These are phyloP conservation scores for Saccharata proteae DNA, from an alignment of 2,329 filamentous ascomycete genomes.

Conservation along the genomic window DNA sequence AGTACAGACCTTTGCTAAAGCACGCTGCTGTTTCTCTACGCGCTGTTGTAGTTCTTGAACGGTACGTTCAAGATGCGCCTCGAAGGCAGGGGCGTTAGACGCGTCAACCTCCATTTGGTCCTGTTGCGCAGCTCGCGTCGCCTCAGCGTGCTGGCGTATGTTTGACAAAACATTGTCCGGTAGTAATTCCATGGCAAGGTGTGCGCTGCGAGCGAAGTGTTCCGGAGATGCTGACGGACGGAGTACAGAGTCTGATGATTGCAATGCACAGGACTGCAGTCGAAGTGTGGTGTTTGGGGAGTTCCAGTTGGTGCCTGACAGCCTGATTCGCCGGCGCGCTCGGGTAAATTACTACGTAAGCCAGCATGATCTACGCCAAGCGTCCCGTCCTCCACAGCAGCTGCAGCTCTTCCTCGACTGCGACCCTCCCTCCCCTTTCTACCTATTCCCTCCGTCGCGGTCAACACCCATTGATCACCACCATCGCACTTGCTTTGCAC, in stretches of 20 bases:
- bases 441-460: conserved; percentile 13
- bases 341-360: too few species aligned
- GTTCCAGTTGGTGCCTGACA: too few species aligned
- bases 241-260: too few species aligned
- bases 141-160: conserved; percentile 19
- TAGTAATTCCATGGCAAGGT: too few species aligned
- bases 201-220: conserved; percentile 1
- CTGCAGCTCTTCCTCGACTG: conserved; percentile 6
- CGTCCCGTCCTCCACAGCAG: conserved; percentile 4
- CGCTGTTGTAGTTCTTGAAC: conserved; percentile 51
- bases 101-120: conserved; percentile 25
- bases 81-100: conserved; percentile 25
- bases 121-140: conserved; percentile 15
- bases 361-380: background rate
- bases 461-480: conserved; percentile 12
- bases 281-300: too few species aligned
- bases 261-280: too few species aligned
- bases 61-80: conserved; percentile 51
- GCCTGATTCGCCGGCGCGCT: too few species aligned
- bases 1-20: conserved; percentile 32
- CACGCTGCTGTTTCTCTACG: conserved; percentile 35
- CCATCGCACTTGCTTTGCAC: conserved; percentile 23
- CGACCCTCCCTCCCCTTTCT: conserved; percentile 16
- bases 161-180: conserved; percentile 13
- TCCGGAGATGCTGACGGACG: too few species aligned